These are phyloP conservation scores for Wolfiporia cocos DNA, from an alignment of 1,284 basidiomycete species.

Conservation along the genomic window DNA sequence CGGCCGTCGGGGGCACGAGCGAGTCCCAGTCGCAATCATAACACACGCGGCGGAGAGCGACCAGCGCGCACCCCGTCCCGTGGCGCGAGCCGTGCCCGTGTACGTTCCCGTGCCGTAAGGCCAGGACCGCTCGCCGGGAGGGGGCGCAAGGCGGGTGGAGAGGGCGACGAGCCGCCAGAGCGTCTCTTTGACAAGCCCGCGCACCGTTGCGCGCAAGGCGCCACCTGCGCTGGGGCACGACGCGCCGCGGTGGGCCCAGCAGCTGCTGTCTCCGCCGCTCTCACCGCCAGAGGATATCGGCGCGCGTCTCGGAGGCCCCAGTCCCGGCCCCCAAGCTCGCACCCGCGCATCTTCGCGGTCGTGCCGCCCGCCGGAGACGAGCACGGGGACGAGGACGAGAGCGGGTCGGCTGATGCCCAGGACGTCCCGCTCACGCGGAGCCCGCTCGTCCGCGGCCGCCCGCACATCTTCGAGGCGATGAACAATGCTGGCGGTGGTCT, in stretches of 20 bases:
- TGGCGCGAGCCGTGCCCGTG: background rate
- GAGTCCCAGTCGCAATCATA: background rate
- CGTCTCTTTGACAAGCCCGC: slow-evolving; percentile 1
- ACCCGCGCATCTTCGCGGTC: slow-evolving; percentile 26
- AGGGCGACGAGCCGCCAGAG: no score
- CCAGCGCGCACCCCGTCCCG: background rate
- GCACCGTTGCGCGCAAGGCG: slow-evolving; percentile 3
- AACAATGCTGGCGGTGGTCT: background rate
- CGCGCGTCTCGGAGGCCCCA: background rate
- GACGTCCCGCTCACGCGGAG: background rate
- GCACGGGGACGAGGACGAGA: background rate
- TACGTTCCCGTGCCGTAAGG: background rate
- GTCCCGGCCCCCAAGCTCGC: slow-evolving; percentile 8
- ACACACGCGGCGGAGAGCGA: background rate
- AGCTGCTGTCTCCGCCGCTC: background rate
- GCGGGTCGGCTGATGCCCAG: background rate
- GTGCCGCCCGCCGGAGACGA: slow-evolving; percentile 11
- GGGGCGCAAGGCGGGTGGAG: no score
- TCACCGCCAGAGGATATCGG: background rate
- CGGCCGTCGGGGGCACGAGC: no score
- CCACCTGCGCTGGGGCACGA: background rate
- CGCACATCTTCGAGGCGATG: slow-evolving; percentile 2
- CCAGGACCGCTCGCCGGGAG: no score
- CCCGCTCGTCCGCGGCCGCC: slow-evolving; percentile 1
- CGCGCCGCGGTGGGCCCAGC: no score